Base-by-base conservation (phyloP, 208 protist genomes). In the Leishmania gerbilli region DNA sequence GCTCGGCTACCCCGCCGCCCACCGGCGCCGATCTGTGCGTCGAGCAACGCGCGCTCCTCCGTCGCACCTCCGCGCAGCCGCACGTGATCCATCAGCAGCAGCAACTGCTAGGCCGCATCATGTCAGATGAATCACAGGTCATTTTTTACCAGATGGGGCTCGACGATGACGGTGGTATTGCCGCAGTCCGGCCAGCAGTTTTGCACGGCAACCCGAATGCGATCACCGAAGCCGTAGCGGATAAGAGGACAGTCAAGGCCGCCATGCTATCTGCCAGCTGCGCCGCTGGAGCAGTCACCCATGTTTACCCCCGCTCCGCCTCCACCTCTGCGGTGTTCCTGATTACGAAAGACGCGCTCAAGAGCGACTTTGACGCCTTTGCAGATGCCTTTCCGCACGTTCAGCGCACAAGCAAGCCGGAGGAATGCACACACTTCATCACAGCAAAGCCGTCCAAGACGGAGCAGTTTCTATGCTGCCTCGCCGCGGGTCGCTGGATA, bases 11-110 rank as follows among this genome's bases (percentile, higher is more conserved):
- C 31, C 64, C 64, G 2, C 76, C 42, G 13, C 5, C 45, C 21
- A 17, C 62, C 47, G 99, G 99, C 87, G 99, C 99, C 55, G 99
- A 99, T 95, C 95, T 95, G 83, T 92, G 96, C 76, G 99, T 99
- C 86, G 99, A 99, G 96, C 97, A 99, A 79, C 99, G 99, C 91
- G 99, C 99, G 68, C 87, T 99, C 45, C 94, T 99, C 88, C 93
- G 99, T 86, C 99, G 99, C 68, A 95, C 91, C 74, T 99, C 98
- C 82, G 99, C 76, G 13, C 76, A 71, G 19, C 47, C 55, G 42
- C 64, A 31, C 11, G n/a, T 51, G 47, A 21, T 68, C 7, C 53
- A 34, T 11, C 62, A 74, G 13, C 62, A 31, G 56, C 80, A 64
- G 56, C 74, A 84, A 71, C 56, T 64, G 27, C 58, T 74, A 1